Conservation (phyloP, 2,329 filamentous ascomycete genomes). For the Cladophialophora exuberans region DNA sequence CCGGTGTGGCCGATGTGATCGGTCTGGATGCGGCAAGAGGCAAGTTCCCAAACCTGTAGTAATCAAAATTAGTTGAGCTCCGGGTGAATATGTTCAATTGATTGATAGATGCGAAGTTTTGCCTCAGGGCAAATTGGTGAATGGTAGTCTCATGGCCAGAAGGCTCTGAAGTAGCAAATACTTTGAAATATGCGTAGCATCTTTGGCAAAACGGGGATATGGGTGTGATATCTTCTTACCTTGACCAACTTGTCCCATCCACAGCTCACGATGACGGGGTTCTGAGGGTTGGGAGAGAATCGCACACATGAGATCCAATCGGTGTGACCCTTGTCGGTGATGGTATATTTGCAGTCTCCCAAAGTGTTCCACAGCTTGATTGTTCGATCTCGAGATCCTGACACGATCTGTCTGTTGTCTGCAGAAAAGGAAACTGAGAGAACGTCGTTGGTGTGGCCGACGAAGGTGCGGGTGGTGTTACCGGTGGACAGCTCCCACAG, state of each 20-base stretch:
- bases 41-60: constrained; percentile 94
- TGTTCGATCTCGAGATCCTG: constrained; percentile 94
- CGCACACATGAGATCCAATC: constrained; percentile 99
- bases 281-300: constrained; percentile 99
- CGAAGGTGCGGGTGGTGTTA: constrained; percentile 95
- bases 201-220: constrained; percentile 60
- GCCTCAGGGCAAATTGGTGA: constrained; percentile 86
- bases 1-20: constrained; percentile 99
- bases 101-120: constrained; percentile 8
- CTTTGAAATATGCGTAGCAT: constrained; percentile 85
- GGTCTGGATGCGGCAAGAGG: constrained; percentile 98
- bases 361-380: constrained; percentile 99
- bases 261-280: constrained; percentile 97
- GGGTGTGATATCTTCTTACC: constrained; percentile 65
- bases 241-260: constrained; percentile 99
- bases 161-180: constrained; percentile 99
- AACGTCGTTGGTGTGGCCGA: constrained; percentile 99
- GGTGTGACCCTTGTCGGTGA: constrained; percentile 99
- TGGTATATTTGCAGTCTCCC: constrained; percentile 99
- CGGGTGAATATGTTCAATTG: not conserved
- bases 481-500: constrained; percentile 98
- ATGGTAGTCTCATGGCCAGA: constrained; percentile 94
- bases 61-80: constrained; percentile 34
- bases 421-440: constrained; percentile 99
- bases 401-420: constrained; percentile 99